Evolutionary conservation across 2,329 filamentous ascomycete genomes (phyloP).

Genomic region (Alternaria tenuissima): DNA sequence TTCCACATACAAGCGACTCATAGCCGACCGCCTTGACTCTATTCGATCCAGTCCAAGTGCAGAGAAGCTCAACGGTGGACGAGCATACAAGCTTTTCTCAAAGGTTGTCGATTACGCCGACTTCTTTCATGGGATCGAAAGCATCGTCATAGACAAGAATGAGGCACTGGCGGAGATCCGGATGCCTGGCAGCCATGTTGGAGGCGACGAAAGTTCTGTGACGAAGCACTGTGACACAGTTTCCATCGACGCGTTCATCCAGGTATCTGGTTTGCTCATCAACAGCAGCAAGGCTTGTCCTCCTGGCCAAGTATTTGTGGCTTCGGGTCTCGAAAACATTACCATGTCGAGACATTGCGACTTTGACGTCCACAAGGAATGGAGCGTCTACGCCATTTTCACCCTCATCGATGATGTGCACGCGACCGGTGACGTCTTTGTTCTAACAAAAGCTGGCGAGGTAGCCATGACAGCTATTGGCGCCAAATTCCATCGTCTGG

Average conservation of each 20-base stretch:
- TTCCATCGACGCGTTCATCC: conserved; percentile 27
- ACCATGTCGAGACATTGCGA: conserved; percentile 14
- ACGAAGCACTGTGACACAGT: conserved; percentile 22
- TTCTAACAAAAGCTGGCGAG: conserved; percentile 9
- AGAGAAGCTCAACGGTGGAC: conserved; percentile 20
- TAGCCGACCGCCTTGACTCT: conserved; percentile 12
- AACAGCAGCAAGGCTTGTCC: conserved; percentile 24
- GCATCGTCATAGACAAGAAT: conserved; percentile 20
- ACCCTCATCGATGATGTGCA: conserved; percentile 6
- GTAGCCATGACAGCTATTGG: conserved; percentile 18
- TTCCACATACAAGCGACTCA: conserved; percentile 19
- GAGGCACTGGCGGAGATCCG: conserved; percentile 21
- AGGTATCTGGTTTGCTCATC: conserved; percentile 28
- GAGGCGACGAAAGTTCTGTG: conserved; percentile 20
- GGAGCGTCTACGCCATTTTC: conserved; percentile 20
- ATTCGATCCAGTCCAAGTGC: conserved; percentile 3
- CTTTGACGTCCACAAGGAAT: conserved; percentile 10
- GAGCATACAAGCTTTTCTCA: conserved; percentile 27
- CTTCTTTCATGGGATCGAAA: conserved; percentile 22
- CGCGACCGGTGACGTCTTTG: conserved; percentile 25
- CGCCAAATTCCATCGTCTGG: conserved; percentile 21
- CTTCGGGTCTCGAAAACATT: conserved; percentile 23
- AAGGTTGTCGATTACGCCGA: conserved; percentile 24
- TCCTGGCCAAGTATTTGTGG: conserved; percentile 24
- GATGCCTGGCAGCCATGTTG: conserved; percentile 13